Percentiles rank a stretch among this genome's conserved stretches.
phyloP scores from a whole-genome alignment of 176 grass and related monocot genomes.

The Saccharum spontaneum region DNA sequence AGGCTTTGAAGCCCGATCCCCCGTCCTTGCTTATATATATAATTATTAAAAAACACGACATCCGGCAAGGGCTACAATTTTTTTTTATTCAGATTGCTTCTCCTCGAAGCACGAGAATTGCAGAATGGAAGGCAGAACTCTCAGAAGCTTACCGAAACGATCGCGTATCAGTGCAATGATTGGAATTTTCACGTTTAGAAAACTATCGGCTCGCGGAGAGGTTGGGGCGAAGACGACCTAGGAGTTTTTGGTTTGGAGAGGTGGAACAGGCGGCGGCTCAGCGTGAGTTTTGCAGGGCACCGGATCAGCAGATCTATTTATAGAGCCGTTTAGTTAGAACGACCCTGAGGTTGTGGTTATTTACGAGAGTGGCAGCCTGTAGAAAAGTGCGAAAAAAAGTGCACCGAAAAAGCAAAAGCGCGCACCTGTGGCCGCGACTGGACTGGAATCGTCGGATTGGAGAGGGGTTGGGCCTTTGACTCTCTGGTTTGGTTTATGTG shows the following conservation, averaged over 20 bases:
- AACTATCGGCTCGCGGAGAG: not conserved
- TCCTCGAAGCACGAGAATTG: slow-evolving; percentile 1
- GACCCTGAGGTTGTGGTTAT: not conserved
- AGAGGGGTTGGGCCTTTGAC: not conserved
- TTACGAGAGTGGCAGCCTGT: not conserved
- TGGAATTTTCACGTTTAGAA: not conserved
- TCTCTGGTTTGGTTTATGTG: not conserved
- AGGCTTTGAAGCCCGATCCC: not conserved
- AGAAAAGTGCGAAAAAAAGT: slow-evolving; percentile 31
- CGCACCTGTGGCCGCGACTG: slow-evolving; percentile 14
- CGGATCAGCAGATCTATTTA: not conserved
- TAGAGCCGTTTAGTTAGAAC: not conserved
- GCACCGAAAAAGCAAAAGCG: slow-evolving; percentile 30
- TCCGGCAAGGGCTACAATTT: not conserved
- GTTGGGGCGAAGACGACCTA: not conserved
- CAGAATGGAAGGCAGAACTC: not conserved
- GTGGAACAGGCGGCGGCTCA: not conserved
- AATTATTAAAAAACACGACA: not conserved
- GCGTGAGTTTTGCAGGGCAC: not conserved
- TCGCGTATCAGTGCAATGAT: not conserved
- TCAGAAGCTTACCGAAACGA: not conserved
- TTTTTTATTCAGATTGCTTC: not conserved
- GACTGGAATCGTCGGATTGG: not conserved
- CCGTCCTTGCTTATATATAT: not conserved
- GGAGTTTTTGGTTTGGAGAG: not conserved